A percentile compares a stretch with the other conserved stretches of the same genome.
phyloP scores from a whole-genome alignment of 495 filamentous ascomycete species.

The Neurospora pannonica region DNA sequence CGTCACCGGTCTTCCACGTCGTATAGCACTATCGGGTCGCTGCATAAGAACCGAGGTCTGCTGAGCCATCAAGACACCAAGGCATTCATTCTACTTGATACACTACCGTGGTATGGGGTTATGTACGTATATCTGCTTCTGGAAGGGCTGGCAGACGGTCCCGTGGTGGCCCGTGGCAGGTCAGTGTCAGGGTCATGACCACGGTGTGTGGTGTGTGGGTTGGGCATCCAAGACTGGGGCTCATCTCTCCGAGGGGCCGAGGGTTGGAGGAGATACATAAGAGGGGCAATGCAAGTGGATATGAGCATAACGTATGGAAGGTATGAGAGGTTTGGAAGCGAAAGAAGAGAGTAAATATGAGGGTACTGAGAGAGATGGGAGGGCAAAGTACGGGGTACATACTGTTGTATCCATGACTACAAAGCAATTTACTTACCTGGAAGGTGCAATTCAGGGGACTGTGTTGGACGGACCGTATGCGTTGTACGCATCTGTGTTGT shows the following conservation, averaged over 20 bases:
- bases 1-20: neutral
- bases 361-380: neutral
- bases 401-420: neutral
- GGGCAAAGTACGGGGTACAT: neutral
- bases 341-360: no score
- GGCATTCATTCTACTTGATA: neutral
- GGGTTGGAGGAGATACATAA: no score
- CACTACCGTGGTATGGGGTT: neutral
- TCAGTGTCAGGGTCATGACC: neutral
- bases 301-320: no score
- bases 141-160: neutral
- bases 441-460: neutral
- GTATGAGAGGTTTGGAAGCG: no score
- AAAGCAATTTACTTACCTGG: neutral
- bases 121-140: neutral
- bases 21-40: neutral
- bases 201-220: neutral
- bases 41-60: neutral
- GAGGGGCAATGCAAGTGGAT: no score
- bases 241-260: no score
- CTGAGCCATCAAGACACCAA: neutral
- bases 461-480: neutral
- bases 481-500: neutral
- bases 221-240: no score
- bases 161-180: neutral